Evolutionary conservation across 306 rosid genomes (phyloP), one percentile per base, ranked within the genome.

Genomic region (Hylodesmum podocarpum): DNA sequence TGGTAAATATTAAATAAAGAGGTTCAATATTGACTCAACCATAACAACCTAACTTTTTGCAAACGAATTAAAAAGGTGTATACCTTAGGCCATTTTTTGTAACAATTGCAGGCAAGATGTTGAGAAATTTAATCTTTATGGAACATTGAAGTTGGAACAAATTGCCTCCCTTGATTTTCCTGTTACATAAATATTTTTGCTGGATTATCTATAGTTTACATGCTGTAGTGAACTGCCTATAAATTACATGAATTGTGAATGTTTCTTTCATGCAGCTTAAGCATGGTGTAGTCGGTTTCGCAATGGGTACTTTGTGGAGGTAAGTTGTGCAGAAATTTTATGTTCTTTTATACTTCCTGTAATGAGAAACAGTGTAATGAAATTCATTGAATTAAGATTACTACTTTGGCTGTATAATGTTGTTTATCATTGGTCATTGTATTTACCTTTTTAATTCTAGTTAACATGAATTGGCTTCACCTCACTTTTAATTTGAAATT

Each of bases 261-360:
- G 51, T 81, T 54, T 83, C 21, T 81, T 64, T 84, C 54, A 21
- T 86, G 91, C 96, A 92, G 99, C 99, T 95, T 77, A 95, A 66
- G 91, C 97, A 95, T 86, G 99, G 99, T 53, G 41, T 95, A 58
- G 97, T 86, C 46, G 99, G 97, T 67, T 88, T 78, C 68, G 79
- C 97, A 28, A 90, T 91, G 97, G 99, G 97, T 46, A 57, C 92
- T 66, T 80, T 95, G 76, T 95, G 97, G 99, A 92, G 99, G 97
- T 92, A 95, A 54, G 93, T 64, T 24, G 16, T 68, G 62, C 66
- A 29, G 76, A 28, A 9, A 34, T 51, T 66, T 53, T 63, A 29
- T 73, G 57, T 50, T 16, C 43, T 63, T 75, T 51, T 13, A 71
- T 54, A 46, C 50, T 59, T 82, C 24, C 8, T 50, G n/a, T 49